Base-by-base conservation (phyloP, 2,329 filamentous ascomycete species). In the Arthrobotrys sinensis region DNA sequence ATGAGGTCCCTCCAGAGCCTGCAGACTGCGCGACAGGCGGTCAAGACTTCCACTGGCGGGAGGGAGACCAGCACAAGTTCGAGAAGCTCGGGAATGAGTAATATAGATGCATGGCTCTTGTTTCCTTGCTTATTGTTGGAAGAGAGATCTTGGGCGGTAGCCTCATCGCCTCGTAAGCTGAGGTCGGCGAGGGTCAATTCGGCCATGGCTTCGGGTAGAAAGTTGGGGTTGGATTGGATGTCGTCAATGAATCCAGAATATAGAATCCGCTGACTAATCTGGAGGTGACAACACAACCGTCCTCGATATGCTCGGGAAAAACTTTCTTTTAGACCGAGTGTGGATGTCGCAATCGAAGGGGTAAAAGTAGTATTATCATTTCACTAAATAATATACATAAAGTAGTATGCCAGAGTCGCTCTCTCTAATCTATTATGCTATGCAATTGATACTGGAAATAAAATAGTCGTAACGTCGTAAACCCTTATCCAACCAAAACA, bases 41-140 rank as follows among this genome's bases (percentile, higher is more conserved):
- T 72, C 2, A 78, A 36, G 36, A 78, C 52, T 11, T 66, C 28
- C n/a, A 66, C n/a, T 1, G 67, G 52, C 1, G 67, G 75, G 4
- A 71, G 52, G 24, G 53, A 46, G 16, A 43, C 16, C 14, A 78
- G 45, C 10, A 78, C 36, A 1, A 60, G 14, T 34, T 72, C 75
- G 24, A 70, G 40, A 12, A 78, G 62, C 21, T 78, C 75, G 34
- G 75, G 67, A 45, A 78, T 72, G 12, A 64, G 16, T 1, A 72
- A 45, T 3, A 45, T 55, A 3, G 64, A 76, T 28, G 40, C 11
- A n/a, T 53, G 57, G 38, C 24, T 24, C 12, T 28, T 19, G 16
- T 12, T 43, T 5, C 1, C 3, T 3, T 57, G 12, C 8, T 10
- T 24, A 6, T 24, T 14, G 7, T 12, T 3, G 16, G 53, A 21